Base-by-base conservation (phyloP, 441 rosid species). In the Populus hybrid region DNA sequence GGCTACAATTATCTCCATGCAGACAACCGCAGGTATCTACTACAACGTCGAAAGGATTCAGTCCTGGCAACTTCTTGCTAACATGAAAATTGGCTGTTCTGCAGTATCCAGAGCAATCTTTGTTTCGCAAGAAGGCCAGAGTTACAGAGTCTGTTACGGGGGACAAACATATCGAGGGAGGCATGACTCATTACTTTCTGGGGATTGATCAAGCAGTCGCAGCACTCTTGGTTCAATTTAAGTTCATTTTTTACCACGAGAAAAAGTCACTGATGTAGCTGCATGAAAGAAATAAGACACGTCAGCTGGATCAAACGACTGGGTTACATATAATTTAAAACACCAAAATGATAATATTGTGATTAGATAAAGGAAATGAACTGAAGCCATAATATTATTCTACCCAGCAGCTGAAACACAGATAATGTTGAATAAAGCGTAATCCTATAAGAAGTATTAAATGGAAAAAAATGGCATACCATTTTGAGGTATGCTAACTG, bases 401-500 rank as follows among this genome's bases (percentile, higher is more conserved):
- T 6, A 9, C 4, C 33, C 66, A 11, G 12, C 23, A 31, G 9
- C 7, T n/a, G 9, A n/a, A 75, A 20, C 20, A 7, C 5, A n/a
- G 35, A 33, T 9, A 1, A 67, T 20, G 21, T 6, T 11, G 45
- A 18, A 73, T 0, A 56, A 28, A 20, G 56, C 2, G 26, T 9
- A 78, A 21, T 11, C 7, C 7, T 5, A 9, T 24, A 45, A 29
- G n/a, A n/a, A 50, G 21, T 18, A 16, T 26, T 53, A 9, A 50
- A 0, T 18, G 2, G n/a, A 7, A 56, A 20, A 45, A 20, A 50
- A 36, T n/a, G 4, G 50, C 59, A 0, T 83, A 90, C 93, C 87
- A 79, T 75, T 76, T 77, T 31, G 81, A 79, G 82, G 79, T 78
- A 61, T 35, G 79, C 78, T 80, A 82, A 20, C 64, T n/a, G 26